A percentile compares a stretch with the other conserved stretches of the same genome.
phyloP scores from a whole-genome alignment of 139 green algal genomes.

The Bryopsis sp. region DNA sequence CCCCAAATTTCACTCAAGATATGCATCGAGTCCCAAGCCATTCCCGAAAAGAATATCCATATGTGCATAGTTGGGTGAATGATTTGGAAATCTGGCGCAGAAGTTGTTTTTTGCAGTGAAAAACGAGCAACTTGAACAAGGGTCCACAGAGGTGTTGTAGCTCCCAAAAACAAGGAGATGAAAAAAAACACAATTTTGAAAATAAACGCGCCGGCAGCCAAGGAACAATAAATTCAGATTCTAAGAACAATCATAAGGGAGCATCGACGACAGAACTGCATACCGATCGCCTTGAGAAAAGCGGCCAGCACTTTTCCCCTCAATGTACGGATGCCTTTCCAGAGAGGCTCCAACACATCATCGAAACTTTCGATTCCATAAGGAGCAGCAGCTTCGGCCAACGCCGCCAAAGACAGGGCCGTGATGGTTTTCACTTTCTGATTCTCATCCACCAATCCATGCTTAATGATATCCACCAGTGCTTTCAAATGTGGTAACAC shows the following conservation, averaged over 20 bases:
- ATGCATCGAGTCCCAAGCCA: no score
- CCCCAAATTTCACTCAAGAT: no score
- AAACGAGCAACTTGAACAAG: no score
- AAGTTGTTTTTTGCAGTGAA: no score
- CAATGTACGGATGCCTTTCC: constrained; percentile 89
- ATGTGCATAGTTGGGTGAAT: no score
- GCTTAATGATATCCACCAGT: constrained; percentile 96
- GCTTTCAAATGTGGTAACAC: constrained; percentile 93
- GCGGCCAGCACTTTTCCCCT: constrained; percentile 85
- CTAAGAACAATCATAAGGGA: neutral
- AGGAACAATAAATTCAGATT: neutral
- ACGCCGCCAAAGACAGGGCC: constrained; percentile 81
- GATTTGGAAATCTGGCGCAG: no score
- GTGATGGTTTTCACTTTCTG: constrained; percentile 94
- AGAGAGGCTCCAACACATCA: constrained; percentile 95
- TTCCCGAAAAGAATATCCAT: no score
- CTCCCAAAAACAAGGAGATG: no score
- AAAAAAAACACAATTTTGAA: no score
- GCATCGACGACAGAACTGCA: neutral
- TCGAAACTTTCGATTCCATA: constrained; percentile 99
- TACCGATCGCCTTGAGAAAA: constrained; percentile 86
- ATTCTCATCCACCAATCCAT: constrained; percentile 56
- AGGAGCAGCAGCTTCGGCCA: constrained; percentile 89
- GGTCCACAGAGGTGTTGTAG: no score
- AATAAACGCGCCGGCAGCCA: neutral